A percentile compares a stretch with the other conserved stretches of the same genome.
phyloP scores from a whole-genome alignment of 345 rosid genomes.

The Syzygium aromaticum region DNA sequence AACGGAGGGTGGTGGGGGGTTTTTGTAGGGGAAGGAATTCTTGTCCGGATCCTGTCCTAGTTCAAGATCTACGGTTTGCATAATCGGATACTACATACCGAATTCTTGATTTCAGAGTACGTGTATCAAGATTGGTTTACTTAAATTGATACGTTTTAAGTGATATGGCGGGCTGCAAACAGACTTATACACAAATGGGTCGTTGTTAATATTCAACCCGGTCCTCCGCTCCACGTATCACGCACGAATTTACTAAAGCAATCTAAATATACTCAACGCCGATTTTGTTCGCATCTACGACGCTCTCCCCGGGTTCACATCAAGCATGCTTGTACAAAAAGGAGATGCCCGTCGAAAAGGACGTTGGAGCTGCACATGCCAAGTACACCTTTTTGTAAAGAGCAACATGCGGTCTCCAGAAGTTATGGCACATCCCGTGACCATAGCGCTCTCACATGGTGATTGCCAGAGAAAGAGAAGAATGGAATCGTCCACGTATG shows the following conservation, averaged over 20 bases:
- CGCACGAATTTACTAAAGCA: background rate
- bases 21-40: slow-evolving; percentile 9
- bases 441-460: background rate
- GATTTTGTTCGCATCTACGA: background rate
- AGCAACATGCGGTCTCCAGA: background rate
- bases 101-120: background rate
- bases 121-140: background rate
- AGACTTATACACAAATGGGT: background rate
- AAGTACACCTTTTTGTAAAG: background rate
- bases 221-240: background rate
- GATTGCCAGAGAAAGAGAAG: background rate
- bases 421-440: background rate
- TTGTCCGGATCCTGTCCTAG: slow-evolving; percentile 17
- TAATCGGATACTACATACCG: background rate
- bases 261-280: background rate
- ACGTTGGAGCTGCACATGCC: background rate
- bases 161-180: background rate
- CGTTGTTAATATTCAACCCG: background rate
- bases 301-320: background rate
- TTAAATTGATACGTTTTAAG: background rate
- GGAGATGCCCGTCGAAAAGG: background rate
- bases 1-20: background rate
- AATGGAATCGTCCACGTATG: background rate
- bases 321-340: background rate
- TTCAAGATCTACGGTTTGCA: background rate